Percentiles rank a stretch among this genome's conserved stretches.
These are phyloP conservation scores for Cyclanthera cordifolia DNA, from an alignment of 306 rosid genomes.

Conservation along the genomic window DNA sequence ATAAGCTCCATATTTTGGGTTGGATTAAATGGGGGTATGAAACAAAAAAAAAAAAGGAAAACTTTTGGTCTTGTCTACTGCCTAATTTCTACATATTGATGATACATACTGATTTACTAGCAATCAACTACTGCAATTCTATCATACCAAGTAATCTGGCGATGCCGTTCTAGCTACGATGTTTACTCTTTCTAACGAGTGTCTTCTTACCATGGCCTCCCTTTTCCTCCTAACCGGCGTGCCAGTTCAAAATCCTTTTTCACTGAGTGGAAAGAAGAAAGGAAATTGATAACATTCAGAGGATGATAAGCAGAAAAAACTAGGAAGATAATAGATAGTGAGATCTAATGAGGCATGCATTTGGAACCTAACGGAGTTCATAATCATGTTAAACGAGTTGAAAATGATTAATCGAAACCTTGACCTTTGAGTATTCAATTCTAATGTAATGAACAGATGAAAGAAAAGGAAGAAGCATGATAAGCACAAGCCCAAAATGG, in stretches of 20 bases:
- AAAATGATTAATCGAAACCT: too few relatives aligned
- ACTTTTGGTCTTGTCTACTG: neutral
- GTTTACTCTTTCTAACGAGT: neutral
- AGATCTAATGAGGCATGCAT: neutral
- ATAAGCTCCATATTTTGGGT: neutral
- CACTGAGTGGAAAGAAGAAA: conserved; percentile 40
- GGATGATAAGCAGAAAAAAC: neutral
- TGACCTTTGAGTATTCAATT: neutral
- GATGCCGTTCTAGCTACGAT: neutral
- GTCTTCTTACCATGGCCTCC: conserved; percentile 55
- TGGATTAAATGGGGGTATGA: neutral
- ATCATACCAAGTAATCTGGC: conserved; percentile 4
- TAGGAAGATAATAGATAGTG: neutral
- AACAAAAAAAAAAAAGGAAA: too few relatives aligned
- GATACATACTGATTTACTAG: neutral
- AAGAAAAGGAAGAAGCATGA: conserved; percentile 2
- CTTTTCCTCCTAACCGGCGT: conserved; percentile 57
- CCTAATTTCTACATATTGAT: neutral
- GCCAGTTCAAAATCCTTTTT: conserved; percentile 85
- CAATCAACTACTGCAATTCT: conserved; percentile 8
- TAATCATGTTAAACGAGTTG: conserved; percentile 2
- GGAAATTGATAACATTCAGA: conserved; percentile 10
- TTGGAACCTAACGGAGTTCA: neutral
- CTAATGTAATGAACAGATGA: neutral
- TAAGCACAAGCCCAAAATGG: neutral